Evolutionary conservation across 2,329 filamentous ascomycete species (phyloP).

Genomic region (Alternaria arborescens): DNA sequence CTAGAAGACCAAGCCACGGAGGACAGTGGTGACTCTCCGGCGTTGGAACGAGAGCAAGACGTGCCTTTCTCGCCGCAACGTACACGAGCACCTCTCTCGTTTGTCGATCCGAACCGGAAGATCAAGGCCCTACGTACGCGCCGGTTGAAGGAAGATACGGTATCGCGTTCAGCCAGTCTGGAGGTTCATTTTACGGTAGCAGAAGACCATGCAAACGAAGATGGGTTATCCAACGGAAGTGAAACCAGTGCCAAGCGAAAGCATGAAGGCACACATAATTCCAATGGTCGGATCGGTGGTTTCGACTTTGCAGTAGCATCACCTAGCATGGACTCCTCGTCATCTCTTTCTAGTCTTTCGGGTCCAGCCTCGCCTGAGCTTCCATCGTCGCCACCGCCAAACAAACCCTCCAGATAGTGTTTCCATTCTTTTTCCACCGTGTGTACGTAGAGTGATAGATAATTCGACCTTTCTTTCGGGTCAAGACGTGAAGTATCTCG

Average conservation of each 20-base stretch:
- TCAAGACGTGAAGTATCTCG: neutral
- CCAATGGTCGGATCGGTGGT: neutral
- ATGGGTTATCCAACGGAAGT: neutral
- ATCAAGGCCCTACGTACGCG: neutral
- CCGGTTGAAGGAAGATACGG: neutral
- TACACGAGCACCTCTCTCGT: neutral
- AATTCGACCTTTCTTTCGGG: neutral
- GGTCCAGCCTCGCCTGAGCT: neutral
- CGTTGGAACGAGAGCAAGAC: neutral
- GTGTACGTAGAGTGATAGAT: neutral
- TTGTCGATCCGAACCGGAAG: neutral
- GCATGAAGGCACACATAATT: neutral
- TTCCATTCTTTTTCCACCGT: neutral
- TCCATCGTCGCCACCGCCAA: neutral
- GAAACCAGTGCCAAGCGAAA: neutral
- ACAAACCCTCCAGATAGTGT: neutral
- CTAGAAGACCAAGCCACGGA: neutral
- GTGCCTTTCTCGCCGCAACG: neutral
- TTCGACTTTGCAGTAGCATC: neutral
- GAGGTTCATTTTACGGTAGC: neutral
- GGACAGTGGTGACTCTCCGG: neutral
- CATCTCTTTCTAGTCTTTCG: neutral
- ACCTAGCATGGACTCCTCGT: neutral
- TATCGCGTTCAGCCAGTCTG: neutral
- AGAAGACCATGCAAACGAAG: neutral